Evolutionary conservation across 805 yeast genomes (phyloP), one percentile per base, ranked within the genome.

Genomic region (Sugiyamaella qingdaonensis): DNA sequence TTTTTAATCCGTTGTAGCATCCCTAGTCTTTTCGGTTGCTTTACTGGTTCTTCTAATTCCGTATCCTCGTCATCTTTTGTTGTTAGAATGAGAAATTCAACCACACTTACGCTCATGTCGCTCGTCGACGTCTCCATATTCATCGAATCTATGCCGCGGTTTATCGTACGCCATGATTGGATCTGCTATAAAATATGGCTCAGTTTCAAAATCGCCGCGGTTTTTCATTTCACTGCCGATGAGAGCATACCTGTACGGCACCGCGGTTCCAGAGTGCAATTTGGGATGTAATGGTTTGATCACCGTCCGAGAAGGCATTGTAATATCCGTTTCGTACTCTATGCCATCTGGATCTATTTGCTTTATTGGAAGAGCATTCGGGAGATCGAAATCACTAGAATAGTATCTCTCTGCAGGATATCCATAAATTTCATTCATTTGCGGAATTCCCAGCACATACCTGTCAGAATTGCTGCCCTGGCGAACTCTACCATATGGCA

Each of bases 51-150:
- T 27, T 14, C 46, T 13, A 19, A n/a, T 48, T 43, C 46, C 14
- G n/a, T 39, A 16, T 32, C 49, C 39, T 24, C 37, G n/a, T 34
- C 21, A 21, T 11, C 46, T 18, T n/a, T 24, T 43, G 24, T 43
- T 27, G 43, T 39, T 21, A 21, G n/a, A 16, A 13, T 19, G 10
- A 2, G 5, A 13, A 43, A 13, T 19, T 14, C 16, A 13, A 19
- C n/a, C n/a, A 19, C 16, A 27, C 24, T 29, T 18, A 19, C 14
- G 46, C 16, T n/a, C 29, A 43, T 29, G 18, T 2, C 48, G 16
- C 24, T 35, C 44, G 24, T 50, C 55, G 19, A 47, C 55, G 33
- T 47, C 48, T 3, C 52, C 52, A 21, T 37, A 43, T 24, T 53
- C 55, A 21, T 53, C 55, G 44, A 18, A 43, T 34, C 52, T 33